Conservation (phyloP, 2,329 filamentous ascomycete genomes). For the Trichoderma atroviride region DNA sequence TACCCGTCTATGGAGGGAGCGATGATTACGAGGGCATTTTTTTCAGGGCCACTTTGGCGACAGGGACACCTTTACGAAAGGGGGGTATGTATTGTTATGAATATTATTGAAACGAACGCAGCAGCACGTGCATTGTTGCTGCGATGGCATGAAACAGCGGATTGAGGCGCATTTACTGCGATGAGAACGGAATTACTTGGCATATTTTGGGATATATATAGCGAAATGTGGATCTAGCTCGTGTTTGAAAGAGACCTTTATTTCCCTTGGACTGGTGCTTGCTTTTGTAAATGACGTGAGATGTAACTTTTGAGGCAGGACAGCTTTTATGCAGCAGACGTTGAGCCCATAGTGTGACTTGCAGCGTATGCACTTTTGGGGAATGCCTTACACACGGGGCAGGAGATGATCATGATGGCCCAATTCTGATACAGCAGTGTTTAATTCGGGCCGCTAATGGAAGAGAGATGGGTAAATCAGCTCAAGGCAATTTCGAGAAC, state of each 20-base stretch:
- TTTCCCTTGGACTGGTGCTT: not conserved
- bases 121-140: constrained; percentile 1
- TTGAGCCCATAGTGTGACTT: not conserved
- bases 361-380: not conserved
- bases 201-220: constrained; percentile 1
- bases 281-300: not conserved
- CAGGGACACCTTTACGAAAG: not conserved
- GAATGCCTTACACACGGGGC: not conserved
- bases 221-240: constrained; percentile 8
- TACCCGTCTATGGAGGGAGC: not conserved
- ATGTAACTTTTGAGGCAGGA: not conserved
- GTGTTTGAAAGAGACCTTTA: not conserved
- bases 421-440: not conserved
- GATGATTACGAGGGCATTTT: constrained; percentile 3
- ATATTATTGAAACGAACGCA: not conserved
- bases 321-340: not conserved
- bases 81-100: not conserved
- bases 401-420: not conserved
- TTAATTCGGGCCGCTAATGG: not conserved
- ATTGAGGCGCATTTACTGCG: constrained; percentile 7
- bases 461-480: not conserved
- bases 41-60: not conserved
- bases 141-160: constrained; percentile 21
- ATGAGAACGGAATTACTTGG: not conserved
- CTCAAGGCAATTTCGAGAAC: not conserved